Evolutionary conservation across 2,329 filamentous ascomycete species (phyloP), one percentile per base, ranked within the genome.

Genomic region (Phoma sp.): DNA sequence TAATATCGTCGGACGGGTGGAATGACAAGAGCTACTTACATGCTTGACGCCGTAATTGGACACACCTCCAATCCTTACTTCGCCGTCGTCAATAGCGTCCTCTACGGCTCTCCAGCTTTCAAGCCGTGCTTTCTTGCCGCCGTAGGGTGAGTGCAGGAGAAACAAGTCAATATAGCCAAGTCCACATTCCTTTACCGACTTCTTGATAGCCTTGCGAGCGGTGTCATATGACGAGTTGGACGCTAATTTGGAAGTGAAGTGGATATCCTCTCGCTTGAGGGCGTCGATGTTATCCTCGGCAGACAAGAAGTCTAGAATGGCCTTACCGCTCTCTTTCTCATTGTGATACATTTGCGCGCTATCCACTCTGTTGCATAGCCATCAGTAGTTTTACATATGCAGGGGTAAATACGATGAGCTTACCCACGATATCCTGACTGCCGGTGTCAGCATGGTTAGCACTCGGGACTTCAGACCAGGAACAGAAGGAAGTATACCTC

Each of bases 161-260:
- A 93, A 93, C 37, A 95, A 73, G 67, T 95, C 91, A 50, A 93
- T 85, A 71, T 93, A 92, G 0, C 85, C 88, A 25, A 93, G 75
- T 0, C 86, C 88, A 20, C 84, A 87, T 50, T 83, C 82, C 39
- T 85, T 80, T 4, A 92, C 80, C 25, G 84, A 88, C 68, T 83
- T 72, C 57, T 81, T 84, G 59, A 95, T 90, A 0, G 88, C 87
- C 56, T 77, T 78, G 42, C 87, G 83, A 20, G 89, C 89, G 3
- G 79, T 77, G n/a, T 88, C 83, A 72, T 93, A 93, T 4, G 82
- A 82, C 1, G 80, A 80, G 68, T 87, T 90, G 53, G 81, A 85
- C 1, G 85, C 86, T 12, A 95, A 81, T 77, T 95, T 96, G 29
- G 87, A 89, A 0, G 91, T 95, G 72, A 91, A 93, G 74, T 91